A percentile compares a stretch with the other conserved stretches of the same genome.
These are phyloP conservation scores for Magnolia officinalis DNA, from an alignment of 164 flowering plant genomes.

Conservation along the genomic window DNA sequence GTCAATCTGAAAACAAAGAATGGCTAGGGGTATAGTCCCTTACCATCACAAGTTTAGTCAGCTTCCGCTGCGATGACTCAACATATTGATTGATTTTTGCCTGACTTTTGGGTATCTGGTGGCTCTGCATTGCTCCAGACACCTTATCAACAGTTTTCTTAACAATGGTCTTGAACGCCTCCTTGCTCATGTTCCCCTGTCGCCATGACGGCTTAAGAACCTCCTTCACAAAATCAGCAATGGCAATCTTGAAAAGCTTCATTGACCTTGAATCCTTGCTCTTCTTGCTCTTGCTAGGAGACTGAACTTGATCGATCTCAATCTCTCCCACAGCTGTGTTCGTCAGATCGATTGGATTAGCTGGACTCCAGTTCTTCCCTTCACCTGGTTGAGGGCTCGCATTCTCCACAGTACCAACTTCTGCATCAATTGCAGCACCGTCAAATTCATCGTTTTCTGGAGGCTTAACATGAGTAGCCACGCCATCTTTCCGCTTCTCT, in stretches of 20 bases:
- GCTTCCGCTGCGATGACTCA: slow-evolving; percentile 75
- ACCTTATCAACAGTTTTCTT: slow-evolving; percentile 97
- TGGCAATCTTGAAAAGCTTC: slow-evolving; percentile 71
- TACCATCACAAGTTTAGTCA: slow-evolving; percentile 96
- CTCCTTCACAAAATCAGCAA: slow-evolving; percentile 95
- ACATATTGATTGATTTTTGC: slow-evolving; percentile 81
- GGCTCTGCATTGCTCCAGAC: slow-evolving; percentile 83
- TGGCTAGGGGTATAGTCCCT: neutral
- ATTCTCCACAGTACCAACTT: slow-evolving; percentile 73
- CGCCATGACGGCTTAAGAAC: slow-evolving; percentile 95
- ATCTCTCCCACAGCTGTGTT: slow-evolving; percentile 46
- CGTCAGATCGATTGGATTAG: slow-evolving; percentile 35
- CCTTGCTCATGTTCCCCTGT: slow-evolving; percentile 99
- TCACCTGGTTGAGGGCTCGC: slow-evolving; percentile 36
- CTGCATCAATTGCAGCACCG: slow-evolving; percentile 73
- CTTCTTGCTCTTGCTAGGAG: slow-evolving; percentile 60
- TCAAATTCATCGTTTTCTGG: slow-evolving; percentile 72
- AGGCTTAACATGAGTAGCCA: slow-evolving; percentile 31
- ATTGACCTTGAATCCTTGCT: slow-evolving; percentile 71
- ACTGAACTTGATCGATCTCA: slow-evolving; percentile 70
- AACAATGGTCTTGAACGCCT: slow-evolving; percentile 95
- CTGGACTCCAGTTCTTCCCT: slow-evolving; percentile 27
- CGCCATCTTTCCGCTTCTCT: slow-evolving; percentile 41
- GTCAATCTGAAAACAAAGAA: neutral
- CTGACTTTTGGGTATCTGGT: slow-evolving; percentile 76